These are phyloP conservation scores for Radiomyces spectabilis DNA, from an alignment of 192 early-diverging fungal genomes.

Conservation along the genomic window DNA sequence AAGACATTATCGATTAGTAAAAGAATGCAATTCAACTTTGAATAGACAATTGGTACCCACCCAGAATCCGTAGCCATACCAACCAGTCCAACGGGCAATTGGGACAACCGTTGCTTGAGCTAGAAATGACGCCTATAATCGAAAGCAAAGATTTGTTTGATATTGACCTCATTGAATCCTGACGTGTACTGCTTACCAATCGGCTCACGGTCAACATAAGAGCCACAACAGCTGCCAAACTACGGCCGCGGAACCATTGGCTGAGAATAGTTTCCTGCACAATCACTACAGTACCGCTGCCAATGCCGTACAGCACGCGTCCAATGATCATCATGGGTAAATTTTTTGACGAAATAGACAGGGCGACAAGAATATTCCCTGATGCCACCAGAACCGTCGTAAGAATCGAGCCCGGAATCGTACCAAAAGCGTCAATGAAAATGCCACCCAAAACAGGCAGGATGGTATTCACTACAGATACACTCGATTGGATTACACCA, in stretches of 20 bases:
- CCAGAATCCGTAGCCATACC: slow-evolving; percentile 37
- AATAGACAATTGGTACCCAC: slow-evolving; percentile 2
- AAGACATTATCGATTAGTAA: neutral
- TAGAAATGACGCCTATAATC: slow-evolving; percentile 49
- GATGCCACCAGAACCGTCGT: slow-evolving; percentile 47
- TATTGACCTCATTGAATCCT: too few species aligned
- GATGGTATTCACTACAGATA: slow-evolving; percentile 49
- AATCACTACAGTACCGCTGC: slow-evolving; percentile 64
- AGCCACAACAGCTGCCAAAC: slow-evolving; percentile 59
- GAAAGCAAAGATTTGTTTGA: neutral
- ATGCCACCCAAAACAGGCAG: slow-evolving; percentile 43
- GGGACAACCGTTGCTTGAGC: slow-evolving; percentile 61
- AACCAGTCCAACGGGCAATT: slow-evolving; percentile 34
- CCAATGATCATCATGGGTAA: slow-evolving; percentile 46
- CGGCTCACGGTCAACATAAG: slow-evolving; percentile 65
- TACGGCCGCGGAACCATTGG: slow-evolving; percentile 67
- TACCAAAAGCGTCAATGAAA: slow-evolving; percentile 55
- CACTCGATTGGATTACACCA: slow-evolving; percentile 55
- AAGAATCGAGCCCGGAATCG: slow-evolving; percentile 42
- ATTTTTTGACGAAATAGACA: slow-evolving; percentile 34
- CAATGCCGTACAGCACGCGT: slow-evolving; percentile 52
- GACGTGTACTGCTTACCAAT: slow-evolving; percentile 29
- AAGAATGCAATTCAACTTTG: neutral
- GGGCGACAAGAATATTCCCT: slow-evolving; percentile 40
- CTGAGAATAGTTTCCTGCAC: slow-evolving; percentile 73